phyloP scores from a whole-genome alignment of 495 filamentous ascomycete species.

The Margaritispora aquatica region DNA sequence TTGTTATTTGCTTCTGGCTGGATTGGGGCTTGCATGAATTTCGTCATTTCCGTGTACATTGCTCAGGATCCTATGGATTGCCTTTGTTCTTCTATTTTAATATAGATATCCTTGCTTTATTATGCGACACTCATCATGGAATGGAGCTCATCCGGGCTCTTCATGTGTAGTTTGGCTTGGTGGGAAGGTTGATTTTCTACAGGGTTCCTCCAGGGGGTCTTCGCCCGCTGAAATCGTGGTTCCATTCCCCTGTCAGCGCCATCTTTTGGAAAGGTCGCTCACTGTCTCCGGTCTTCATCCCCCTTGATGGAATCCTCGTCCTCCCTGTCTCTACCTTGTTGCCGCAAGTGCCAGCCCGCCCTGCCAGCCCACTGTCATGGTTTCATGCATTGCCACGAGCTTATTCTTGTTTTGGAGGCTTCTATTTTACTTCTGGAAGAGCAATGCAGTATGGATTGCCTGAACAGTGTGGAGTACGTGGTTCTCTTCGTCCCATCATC shows the following conservation, averaged over 20 bases:
- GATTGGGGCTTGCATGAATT: background rate
- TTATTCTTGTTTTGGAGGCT: constrained; percentile 4
- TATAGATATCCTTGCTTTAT: constrained; percentile 1
- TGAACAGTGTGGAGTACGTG: too few species aligned
- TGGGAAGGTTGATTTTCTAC: background rate
- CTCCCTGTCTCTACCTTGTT: background rate
- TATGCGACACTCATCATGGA: background rate
- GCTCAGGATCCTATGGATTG: constrained; percentile 5
- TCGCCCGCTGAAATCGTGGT: background rate
- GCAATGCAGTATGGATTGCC: background rate
- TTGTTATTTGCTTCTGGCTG: constrained; percentile 1
- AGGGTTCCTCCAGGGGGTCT: background rate
- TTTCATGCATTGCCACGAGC: constrained; percentile 6
- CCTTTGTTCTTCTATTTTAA: constrained; percentile 4
- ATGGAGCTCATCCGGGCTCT: background rate
- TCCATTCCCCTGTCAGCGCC: background rate
- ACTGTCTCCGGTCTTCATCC: too few species aligned
- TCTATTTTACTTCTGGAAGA: constrained; percentile 6
- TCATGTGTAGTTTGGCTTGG: background rate
- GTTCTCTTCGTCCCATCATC: background rate
- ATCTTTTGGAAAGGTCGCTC: too few species aligned
- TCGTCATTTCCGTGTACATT: constrained; percentile 9
- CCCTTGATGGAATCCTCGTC: background rate
- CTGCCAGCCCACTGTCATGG: background rate
- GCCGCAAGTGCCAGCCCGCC: background rate